Conservation (phyloP, 768 basidiomycete species). For the Amylocystis lapponica region DNA sequence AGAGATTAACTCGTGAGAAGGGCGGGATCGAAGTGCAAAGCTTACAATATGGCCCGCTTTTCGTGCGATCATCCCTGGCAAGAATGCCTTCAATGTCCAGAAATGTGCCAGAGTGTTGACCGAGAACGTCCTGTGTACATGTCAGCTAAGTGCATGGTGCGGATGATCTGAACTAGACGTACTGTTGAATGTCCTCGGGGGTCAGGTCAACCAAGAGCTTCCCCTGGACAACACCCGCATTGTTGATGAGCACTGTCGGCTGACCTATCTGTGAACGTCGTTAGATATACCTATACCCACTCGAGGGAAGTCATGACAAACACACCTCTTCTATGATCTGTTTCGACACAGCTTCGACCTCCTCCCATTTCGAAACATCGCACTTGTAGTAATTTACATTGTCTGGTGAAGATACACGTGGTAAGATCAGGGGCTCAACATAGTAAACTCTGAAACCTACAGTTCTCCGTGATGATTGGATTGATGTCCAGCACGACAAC, state of each 20-base stretch:
- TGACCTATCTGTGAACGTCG: conserved; percentile 61
- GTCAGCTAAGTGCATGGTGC: background rate
- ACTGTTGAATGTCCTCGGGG: conserved; percentile 80
- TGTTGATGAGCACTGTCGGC: conserved; percentile 89
- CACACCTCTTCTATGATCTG: conserved; percentile 72
- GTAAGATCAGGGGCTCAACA: background rate
- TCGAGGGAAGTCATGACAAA: background rate
- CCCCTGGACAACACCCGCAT: conserved; percentile 91
- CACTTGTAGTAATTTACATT: conserved; percentile 86
- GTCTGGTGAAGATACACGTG: conserved; percentile 39
- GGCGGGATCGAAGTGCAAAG: conserved; percentile 4
- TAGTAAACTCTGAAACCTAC: conserved; percentile 34
- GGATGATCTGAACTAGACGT: conserved; percentile 10
- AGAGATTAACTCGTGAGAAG: background rate
- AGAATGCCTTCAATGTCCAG: conserved; percentile 89
- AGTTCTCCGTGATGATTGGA: conserved; percentile 69
- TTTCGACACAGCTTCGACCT: conserved; percentile 72
- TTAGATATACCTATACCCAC: background rate
- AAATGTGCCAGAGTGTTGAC: conserved; percentile 88
- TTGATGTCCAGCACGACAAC: conserved; percentile 86
- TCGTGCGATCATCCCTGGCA: conserved; percentile 76
- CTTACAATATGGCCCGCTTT: conserved; percentile 83
- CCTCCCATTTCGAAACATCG: conserved; percentile 85
- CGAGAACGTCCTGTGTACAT: conserved; percentile 66
- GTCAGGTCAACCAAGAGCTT: conserved; percentile 77